Percentiles rank a stretch among this genome's conserved stretches.
Evolutionary conservation across 305 asterid genomes (phyloP).

Genomic region (Fraxinus baroniana): DNA sequence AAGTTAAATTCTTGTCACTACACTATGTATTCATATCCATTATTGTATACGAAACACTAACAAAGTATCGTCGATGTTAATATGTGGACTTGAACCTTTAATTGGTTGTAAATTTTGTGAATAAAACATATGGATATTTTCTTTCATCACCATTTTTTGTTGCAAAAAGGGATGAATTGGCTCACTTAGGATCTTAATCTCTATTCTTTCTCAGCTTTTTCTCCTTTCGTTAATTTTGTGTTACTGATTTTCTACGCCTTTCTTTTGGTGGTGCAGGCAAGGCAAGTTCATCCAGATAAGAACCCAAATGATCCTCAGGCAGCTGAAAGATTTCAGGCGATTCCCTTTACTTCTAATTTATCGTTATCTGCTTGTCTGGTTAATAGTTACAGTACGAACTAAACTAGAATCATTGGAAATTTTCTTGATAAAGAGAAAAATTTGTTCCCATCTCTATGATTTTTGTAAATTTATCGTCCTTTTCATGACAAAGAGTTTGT

Average conservation of each 20-base stretch:
- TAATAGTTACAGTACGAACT: neutral
- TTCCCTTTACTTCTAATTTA: neutral
- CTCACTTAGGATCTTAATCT: neutral
- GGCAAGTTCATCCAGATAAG: slow-evolving; percentile 90
- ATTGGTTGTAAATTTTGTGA: neutral
- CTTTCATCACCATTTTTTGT: neutral
- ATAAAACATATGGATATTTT: neutral
- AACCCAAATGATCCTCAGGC: slow-evolving; percentile 85
- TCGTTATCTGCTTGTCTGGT: neutral
- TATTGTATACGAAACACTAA: neutral
- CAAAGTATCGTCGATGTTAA: neutral
- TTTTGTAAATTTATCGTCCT: neutral
- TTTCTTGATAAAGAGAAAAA: neutral
- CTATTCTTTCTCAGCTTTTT: neutral
- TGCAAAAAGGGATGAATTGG: neutral
- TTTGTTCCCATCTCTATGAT: neutral
- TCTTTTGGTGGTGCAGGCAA: slow-evolving; percentile 53
- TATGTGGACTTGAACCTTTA: neutral
- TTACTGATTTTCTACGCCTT: neutral
- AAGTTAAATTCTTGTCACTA: neutral
- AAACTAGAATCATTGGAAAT: neutral
- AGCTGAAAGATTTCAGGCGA: slow-evolving; percentile 85
- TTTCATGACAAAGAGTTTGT: neutral
- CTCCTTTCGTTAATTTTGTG: neutral
- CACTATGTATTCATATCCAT: neutral